Evolutionary conservation across 352 stramenopile genomes (phyloP).

Genomic region (Globisporangium paroecandrum): DNA sequence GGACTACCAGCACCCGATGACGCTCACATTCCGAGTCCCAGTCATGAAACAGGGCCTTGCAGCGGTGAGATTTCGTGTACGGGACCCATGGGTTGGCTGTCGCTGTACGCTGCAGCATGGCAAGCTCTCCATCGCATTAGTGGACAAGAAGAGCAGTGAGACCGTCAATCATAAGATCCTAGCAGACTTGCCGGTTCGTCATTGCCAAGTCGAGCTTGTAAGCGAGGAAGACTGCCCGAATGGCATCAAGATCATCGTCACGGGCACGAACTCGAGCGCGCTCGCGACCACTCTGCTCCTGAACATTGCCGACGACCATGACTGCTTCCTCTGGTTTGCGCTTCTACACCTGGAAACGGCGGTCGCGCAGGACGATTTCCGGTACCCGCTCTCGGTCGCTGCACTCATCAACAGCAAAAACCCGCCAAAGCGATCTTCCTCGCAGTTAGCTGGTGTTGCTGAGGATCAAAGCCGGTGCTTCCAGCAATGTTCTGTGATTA

Average conservation of each 20-base stretch:
- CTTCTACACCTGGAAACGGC: constrained; percentile 50
- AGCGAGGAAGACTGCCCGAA: constrained; percentile 41
- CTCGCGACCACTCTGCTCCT: constrained; percentile 36
- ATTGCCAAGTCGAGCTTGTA: constrained; percentile 44
- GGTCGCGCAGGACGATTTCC: constrained; percentile 39
- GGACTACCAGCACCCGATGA: constrained; percentile 40
- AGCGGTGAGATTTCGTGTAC: constrained; percentile 33
- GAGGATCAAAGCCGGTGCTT: constrained; percentile 36
- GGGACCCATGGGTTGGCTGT: constrained; percentile 35
- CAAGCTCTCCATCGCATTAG: constrained; percentile 28
- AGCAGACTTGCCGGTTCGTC: constrained; percentile 38
- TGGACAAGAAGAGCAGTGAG: background rate
- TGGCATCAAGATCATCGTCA: constrained; percentile 41
- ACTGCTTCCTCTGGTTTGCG: constrained; percentile 56
- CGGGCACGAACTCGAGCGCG: background rate
- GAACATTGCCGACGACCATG: constrained; percentile 37
- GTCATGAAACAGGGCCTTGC: constrained; percentile 32
- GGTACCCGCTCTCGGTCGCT: constrained; percentile 30
- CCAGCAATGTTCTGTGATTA: constrained; percentile 32
- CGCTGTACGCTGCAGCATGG: constrained; percentile 36
- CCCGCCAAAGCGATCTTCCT: constrained; percentile 16
- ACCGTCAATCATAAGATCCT: background rate
- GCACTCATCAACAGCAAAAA: constrained; percentile 23
- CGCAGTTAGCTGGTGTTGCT: constrained; percentile 16
- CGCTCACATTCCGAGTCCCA: constrained; percentile 50